Evolutionary conservation across 495 filamentous ascomycete species (phyloP), one percentile per base, ranked within the genome.

Genomic region (Chaetomidium leptoderma): DNA sequence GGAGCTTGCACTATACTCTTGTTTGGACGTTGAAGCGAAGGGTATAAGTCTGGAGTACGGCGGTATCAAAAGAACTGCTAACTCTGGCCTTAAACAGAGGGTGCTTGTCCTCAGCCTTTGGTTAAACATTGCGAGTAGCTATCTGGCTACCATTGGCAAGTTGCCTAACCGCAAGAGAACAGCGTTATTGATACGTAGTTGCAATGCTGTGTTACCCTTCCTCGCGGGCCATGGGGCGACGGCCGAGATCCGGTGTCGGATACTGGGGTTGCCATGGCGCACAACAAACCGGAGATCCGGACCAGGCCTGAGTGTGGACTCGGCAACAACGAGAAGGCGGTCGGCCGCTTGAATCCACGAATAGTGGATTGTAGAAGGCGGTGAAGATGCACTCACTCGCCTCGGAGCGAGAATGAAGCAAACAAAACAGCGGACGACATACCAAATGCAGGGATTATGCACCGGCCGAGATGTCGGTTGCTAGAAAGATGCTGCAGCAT

Each of bases 401-500:
- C 6, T 16, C 46, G 13, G 4, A 30, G 14, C 44, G 26, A 30
- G n/a, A 47, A 47, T 26, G 8, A 26, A 26, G 30, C 26, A 47
- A 47, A 47, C 0, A 47, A 21, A 29, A 26, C 51, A 42, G 51
- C 21, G 6, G 51, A 19, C n/a, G n/a, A n/a, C 3, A 37, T 8
- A 36, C 47, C 11, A 21, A 46, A 50, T 50, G 30, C 47, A 11
- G 21, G 5, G 11, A 14, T 37, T 13, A 45, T n/a, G n/a, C n/a
- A n/a, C n/a, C n/a, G n/a, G n/a, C n/a, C n/a, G n/a, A 45, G 16
- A 47, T 44, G 39, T 9, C n/a, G 8, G 35, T 26, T 36, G 50
- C 60, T 51, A 62, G 49, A 49, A n/a, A 10, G 50, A 45, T 27
- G 43, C 43, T 45, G 58, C 58, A 56, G 48, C 17, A 32, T 49